Percentiles rank a stretch among this genome's conserved stretches.
Conservation (phyloP, 2,329 filamentous ascomycete species). For the Botryotinia globosa region DNA sequence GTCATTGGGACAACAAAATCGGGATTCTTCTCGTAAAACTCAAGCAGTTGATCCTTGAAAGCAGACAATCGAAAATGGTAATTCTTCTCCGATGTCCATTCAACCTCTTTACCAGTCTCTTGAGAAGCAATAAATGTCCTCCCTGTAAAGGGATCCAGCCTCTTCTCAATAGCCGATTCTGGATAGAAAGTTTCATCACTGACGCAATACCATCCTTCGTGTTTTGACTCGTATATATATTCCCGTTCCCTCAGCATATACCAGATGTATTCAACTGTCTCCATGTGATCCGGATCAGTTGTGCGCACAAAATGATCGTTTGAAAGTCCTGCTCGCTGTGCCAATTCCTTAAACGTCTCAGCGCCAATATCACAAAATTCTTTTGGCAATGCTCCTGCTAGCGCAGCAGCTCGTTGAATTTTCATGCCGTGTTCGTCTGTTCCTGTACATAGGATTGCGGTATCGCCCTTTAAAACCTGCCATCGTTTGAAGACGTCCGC, state of each 20-base stretch:
- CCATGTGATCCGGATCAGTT: slow-evolving; percentile 76
- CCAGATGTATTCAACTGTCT: slow-evolving; percentile 90
- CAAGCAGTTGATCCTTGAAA: slow-evolving; percentile 73
- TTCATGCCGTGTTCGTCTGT: slow-evolving; percentile 99
- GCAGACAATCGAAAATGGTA: slow-evolving; percentile 92
- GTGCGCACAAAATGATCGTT: slow-evolving; percentile 91
- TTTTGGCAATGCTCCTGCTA: slow-evolving; percentile 69
- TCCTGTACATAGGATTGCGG: slow-evolving; percentile 78
- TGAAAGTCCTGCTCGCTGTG: slow-evolving; percentile 63
- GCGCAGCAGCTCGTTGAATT: slow-evolving; percentile 80
- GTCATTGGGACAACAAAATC: slow-evolving; percentile 69
- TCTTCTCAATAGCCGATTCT: slow-evolving; percentile 67
- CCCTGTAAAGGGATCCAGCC: slow-evolving; percentile 76
- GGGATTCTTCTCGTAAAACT: slow-evolving; percentile 76
- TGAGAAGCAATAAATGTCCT: slow-evolving; percentile 76
- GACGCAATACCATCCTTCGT: slow-evolving; percentile 95
- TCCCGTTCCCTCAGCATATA: slow-evolving; percentile 70
- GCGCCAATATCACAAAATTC: slow-evolving; percentile 87
- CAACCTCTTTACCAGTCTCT: slow-evolving; percentile 89
- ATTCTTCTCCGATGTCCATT: slow-evolving; percentile 90
- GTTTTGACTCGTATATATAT: slow-evolving; percentile 79
- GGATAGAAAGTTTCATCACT: slow-evolving; percentile 97
- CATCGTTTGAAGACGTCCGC: slow-evolving; percentile 91
- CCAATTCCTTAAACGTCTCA: slow-evolving; percentile 73
- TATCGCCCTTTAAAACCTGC: slow-evolving; percentile 70